Evolutionary conservation across 495 filamentous ascomycete genomes (phyloP), one percentile per base, ranked within the genome.

Genomic region (Pyrenula massariospora): DNA sequence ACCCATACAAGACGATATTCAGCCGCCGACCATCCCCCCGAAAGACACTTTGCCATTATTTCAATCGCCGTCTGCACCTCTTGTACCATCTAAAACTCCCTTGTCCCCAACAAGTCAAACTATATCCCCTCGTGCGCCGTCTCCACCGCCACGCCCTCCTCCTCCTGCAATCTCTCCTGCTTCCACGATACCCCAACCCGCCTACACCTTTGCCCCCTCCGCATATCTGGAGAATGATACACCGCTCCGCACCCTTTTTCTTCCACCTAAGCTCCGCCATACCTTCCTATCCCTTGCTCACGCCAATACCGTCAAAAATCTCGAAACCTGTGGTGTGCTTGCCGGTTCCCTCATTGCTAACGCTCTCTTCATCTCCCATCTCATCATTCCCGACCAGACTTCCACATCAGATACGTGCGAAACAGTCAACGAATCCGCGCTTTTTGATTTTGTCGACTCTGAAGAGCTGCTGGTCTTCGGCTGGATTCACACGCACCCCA

Each of bases 401-500:
- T 83, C 84, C 59, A 96, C 93, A 1, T 83, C 84, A 8, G 91
- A 97, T 63, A 97, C 93, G 0, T 98, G 93, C 68, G 91, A 96
- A 62, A 97, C 86, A 2, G 80, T 87, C 23, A 91, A 96, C 61
- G 92, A 95, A 63, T 77, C 75, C 36, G 83, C 79, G 0, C 77
- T 95, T 22, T 87, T 96, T 50, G 88, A 94, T 25, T 97, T 91
- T 65, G 92, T 88, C 63, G 84, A 92, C 60, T 77, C 74, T 5
- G 84, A 96, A 62, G 88, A 96, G 50, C 65, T 97, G 47, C 84
- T 96, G 71, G 83, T 93, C 58, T 77, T 96, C 10, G 93, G 93
- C 55, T 98, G 93, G 93, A 98, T 98, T 56, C 93, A 98, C 66
- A 98, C 93, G 0, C 93, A 98, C 66, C 93, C 93, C 0, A 88